A percentile compares a stretch with the other conserved stretches of the same genome.
These are phyloP conservation scores for Dictyostelium brefeldianum DNA, from an alignment of 78 protist genomes.

Conservation along the genomic window DNA sequence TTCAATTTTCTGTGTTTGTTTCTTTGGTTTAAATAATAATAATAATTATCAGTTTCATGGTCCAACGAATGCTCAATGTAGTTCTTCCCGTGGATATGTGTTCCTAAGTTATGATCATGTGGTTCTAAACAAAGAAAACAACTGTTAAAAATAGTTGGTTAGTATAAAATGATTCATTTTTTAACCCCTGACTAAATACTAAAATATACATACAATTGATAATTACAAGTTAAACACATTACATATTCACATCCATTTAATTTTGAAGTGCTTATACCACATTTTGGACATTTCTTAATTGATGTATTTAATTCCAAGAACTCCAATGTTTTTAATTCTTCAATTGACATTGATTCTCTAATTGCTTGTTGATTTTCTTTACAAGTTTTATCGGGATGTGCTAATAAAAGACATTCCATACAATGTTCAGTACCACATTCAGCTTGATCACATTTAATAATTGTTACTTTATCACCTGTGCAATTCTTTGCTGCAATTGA, in stretches of 20 bases:
- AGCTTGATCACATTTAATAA: constrained; percentile 24
- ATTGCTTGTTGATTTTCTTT: constrained; percentile 15
- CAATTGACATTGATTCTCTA: constrained; percentile 12
- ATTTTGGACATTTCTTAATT: constrained; percentile 40
- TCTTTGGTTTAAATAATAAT: neutral
- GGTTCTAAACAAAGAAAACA: constrained; percentile 65
- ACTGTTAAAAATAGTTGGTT: neutral
- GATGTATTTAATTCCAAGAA: constrained; percentile 6
- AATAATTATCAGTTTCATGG: neutral
- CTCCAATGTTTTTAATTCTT: constrained; percentile 35
- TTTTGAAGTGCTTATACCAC: constrained; percentile 8
- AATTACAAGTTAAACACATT: constrained; percentile 48
- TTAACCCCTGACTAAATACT: no score
- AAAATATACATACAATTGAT: constrained; percentile 79
- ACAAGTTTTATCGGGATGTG: constrained; percentile 42
- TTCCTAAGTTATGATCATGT: constrained; percentile 62
- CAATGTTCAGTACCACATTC: constrained; percentile 26
- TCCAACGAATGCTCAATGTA: neutral
- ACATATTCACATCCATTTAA: constrained; percentile 73
- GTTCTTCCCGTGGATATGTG: constrained; percentile 57
- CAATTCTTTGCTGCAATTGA: neutral
- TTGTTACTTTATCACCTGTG: neutral
- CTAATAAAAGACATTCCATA: constrained; percentile 17
- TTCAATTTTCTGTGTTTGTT: neutral
- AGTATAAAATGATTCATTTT: no score